These are phyloP conservation scores for Brachypodium distachyon DNA, from an alignment of 202 grass and related monocot genomes.

Conservation along the genomic window DNA sequence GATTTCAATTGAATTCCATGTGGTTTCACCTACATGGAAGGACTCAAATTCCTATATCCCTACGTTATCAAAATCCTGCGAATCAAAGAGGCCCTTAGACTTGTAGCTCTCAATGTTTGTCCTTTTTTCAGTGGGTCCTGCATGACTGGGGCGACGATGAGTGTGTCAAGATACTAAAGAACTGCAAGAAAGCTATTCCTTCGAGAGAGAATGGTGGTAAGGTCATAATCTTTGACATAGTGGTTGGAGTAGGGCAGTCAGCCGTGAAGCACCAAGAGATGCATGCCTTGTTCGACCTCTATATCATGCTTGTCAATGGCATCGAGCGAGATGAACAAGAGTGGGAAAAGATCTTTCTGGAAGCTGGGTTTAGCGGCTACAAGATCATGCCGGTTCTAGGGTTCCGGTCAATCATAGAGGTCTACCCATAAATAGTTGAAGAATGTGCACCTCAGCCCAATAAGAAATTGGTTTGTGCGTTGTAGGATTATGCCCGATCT, in stretches of 20 bases:
- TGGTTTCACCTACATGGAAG: too few relatives aligned
- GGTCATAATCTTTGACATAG: constrained; percentile 40
- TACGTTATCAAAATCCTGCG: too few relatives aligned
- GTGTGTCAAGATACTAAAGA: constrained; percentile 33
- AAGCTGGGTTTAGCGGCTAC: constrained; percentile 30
- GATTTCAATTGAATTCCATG: too few relatives aligned
- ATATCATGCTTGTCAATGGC: not conserved
- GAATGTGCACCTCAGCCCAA: too few relatives aligned
- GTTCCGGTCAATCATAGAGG: constrained; percentile 17
- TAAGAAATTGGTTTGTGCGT: too few relatives aligned
- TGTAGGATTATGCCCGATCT: too few relatives aligned
- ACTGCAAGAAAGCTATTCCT: constrained; percentile 34
- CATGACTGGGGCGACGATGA: constrained; percentile 36
- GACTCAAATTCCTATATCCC: too few relatives aligned
- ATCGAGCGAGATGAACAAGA: constrained; percentile 15
- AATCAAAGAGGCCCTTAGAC: too few relatives aligned
- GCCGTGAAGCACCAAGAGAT: not conserved
- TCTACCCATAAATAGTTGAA: constrained; percentile 7
- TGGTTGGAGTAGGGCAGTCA: not conserved
- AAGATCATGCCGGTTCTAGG: constrained; percentile 7
- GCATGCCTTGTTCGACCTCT: not conserved
- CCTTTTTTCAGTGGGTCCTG: constrained; percentile 25
- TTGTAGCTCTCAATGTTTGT: not conserved
- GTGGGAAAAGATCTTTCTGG: constrained; percentile 2
- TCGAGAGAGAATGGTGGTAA: constrained; percentile 16